Evolutionary conservation across 2,329 filamentous ascomycete species (phyloP), one percentile per base, ranked within the genome.

Genomic region (Trichoderma asperellum): DNA sequence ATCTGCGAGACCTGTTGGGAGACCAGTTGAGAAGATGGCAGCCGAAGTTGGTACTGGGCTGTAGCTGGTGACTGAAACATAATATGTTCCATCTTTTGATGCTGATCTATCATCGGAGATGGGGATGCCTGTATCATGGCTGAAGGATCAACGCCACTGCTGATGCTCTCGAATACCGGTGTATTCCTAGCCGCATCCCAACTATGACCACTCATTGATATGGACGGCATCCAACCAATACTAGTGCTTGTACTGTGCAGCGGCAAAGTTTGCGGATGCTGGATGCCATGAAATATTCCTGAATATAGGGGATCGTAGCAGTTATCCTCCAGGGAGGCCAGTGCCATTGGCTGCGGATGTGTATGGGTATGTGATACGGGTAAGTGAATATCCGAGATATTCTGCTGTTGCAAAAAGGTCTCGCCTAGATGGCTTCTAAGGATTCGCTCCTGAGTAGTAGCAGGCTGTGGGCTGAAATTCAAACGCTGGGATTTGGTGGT

Each of bases 401-500:
- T 27, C 40, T 52, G 62, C 14, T 43, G 63, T 24, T 34, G 68
- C 24, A 24, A 24, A 5, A 16, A 35, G 35, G 24, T 5, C 35
- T 57, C 53, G 11, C 6, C 6, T 7, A 21, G 18, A n/a, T n/a
- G 29, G 2, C 7, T 16, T 5, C 11, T 21, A 18, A 10, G 7
- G 7, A 21, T 12, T 1, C 16, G 18, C 5, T 52, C 18, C 18
- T 5, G 8, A 11, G 60, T 18, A 16, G 52, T n/a, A 32, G 16
- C 12, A 7, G 6, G n/a, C 16, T 47, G 37, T 7, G 11, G 58
- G 5, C 24, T 58, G 24, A 40, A n/a, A 24, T 64, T 37, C 21
- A 40, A 18, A 6, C 69, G 59, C 43, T 70, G 65, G 5, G 47
- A n/a, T 34, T 58, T 68, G 14, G 55, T 57, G 37, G 29, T 68